These are phyloP conservation scores for Aspergillus hiratsukae DNA, from an alignment of 2,329 filamentous ascomycete species.

Conservation along the genomic window DNA sequence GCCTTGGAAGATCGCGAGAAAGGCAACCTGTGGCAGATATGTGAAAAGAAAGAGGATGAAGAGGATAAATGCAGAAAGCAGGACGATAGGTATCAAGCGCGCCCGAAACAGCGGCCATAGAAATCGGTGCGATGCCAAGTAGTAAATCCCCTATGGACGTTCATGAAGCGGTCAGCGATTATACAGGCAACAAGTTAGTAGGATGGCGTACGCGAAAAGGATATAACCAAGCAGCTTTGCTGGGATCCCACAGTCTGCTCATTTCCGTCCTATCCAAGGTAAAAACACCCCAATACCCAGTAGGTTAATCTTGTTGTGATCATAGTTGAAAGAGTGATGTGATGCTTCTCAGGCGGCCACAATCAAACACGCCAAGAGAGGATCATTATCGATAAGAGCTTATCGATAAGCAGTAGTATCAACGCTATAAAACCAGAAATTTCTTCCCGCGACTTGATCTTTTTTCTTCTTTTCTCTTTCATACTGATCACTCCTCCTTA, in stretches of 20 bases:
- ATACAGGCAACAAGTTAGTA: slow-evolving; percentile 2
- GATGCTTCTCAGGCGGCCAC: slow-evolving; percentile 1
- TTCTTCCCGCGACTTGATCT: slow-evolving; percentile 16
- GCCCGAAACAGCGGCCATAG: slow-evolving; percentile 77
- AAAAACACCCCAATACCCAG: background rate
- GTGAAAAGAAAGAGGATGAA: slow-evolving; percentile 81
- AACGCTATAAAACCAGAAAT: slow-evolving; percentile 20
- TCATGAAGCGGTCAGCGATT: slow-evolving; percentile 4
- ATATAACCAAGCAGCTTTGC: slow-evolving; percentile 44
- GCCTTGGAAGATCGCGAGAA: slow-evolving; percentile 85
- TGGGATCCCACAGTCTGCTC: slow-evolving; percentile 21
- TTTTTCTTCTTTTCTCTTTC: slow-evolving; percentile 32
- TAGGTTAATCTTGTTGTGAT: background rate
- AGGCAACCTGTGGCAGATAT: slow-evolving; percentile 83
- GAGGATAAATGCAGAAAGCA: slow-evolving; percentile 80
- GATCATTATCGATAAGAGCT: slow-evolving; percentile 8
- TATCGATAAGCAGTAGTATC: slow-evolving; percentile 34
- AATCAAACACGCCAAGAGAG: slow-evolving; percentile 9
- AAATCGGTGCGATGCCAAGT: slow-evolving; percentile 71
- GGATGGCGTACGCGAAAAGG: slow-evolving; percentile 41
- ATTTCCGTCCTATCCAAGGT: slow-evolving; percentile 2
- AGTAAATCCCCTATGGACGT: slow-evolving; percentile 64
- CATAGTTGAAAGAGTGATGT: background rate
- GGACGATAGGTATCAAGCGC: slow-evolving; percentile 71
- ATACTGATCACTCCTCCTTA: slow-evolving; percentile 42